A percentile compares a stretch with the other conserved stretches of the same genome.
Evolutionary conservation across 2,329 filamentous ascomycete genomes (phyloP).

Genomic region (Chrysoporthe austroafricana): DNA sequence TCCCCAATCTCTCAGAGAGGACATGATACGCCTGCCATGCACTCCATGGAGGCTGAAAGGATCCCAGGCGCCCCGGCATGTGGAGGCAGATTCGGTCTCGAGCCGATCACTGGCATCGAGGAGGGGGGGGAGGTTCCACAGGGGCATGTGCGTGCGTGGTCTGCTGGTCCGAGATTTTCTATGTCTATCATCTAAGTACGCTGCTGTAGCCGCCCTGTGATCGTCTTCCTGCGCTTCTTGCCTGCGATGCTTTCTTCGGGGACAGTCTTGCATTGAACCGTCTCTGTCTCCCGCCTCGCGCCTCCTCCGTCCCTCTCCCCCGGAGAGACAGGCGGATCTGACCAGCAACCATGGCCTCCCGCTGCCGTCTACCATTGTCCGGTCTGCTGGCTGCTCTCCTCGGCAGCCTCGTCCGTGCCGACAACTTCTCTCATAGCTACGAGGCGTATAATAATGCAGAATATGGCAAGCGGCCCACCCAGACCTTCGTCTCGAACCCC

Average conservation of each 20-base stretch:
- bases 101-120: neutral
- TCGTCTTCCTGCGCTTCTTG: neutral
- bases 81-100: neutral
- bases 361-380: neutral
- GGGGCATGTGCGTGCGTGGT: neutral
- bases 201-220: neutral
- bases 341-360: neutral
- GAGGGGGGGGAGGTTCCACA: neutral
- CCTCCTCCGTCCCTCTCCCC: too few relatives aligned
- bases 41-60: constrained; percentile 1
- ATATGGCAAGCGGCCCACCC: constrained; percentile 37
- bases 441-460: constrained; percentile 37
- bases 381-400: neutral
- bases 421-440: constrained; percentile 30
- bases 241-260: neutral
- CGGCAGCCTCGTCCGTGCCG: neutral
- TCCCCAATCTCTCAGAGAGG: neutral
- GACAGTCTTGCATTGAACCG: neutral
- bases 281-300: neutral
- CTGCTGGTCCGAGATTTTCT: neutral
- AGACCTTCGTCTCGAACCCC: constrained; percentile 39
- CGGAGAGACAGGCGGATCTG: neutral
- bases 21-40: neutral
- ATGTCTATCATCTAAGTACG: neutral
- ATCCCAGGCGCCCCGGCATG: neutral